Base-by-base conservation (phyloP, 305 asterid genomes). In the Fraxinus floribunda region DNA sequence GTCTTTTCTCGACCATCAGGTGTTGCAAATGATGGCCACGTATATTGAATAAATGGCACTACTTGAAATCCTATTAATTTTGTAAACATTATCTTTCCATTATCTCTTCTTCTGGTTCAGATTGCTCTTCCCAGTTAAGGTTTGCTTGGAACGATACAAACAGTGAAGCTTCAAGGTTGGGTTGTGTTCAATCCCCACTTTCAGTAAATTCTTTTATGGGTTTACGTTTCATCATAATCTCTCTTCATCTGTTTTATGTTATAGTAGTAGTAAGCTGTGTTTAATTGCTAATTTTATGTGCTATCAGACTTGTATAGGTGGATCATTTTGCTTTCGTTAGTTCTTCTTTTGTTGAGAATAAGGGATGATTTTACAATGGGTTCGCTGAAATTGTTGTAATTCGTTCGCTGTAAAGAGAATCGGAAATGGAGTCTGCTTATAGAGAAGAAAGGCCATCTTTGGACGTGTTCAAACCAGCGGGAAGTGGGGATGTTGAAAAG, bases 381-480 rank as follows among this genome's bases (percentile, higher is more conserved):
- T 86, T 81, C 74, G 76, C 73, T 80, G 79, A 30, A 78, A 72
- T 80, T 77, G 55, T 80, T 84, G 79, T 85, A 78, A 78, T 62
- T 77, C 1, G 7, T 15, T 78, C 10, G 6, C 46, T 36, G 75
- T 62, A 44, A 41, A 78, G 82, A 84, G 81, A 75, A 60, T 7
- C 77, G 70, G 77, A 64, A 73, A 94, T 94, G 97, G 93, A 93
- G 77, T 55, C 75, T 52, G 82, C 84, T 81, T 26, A 84, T 82
- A 77, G 81, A 66, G 78, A 75, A 68, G 62, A 70, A 68, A 82
- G 88, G 85, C 75, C 11, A 71, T 76, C 94, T 2, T 81, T 90
- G 66, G 97, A 90, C 36, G 91, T 90, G 84, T 94, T 92, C 70
- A 87, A 88, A 62, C 92, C 95, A 2, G 81, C 92, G 80, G 77